Evolutionary conservation across 768 basidiomycete genomes (phyloP), one percentile per base, ranked within the genome.

Genomic region (Mycena leptocephala): DNA sequence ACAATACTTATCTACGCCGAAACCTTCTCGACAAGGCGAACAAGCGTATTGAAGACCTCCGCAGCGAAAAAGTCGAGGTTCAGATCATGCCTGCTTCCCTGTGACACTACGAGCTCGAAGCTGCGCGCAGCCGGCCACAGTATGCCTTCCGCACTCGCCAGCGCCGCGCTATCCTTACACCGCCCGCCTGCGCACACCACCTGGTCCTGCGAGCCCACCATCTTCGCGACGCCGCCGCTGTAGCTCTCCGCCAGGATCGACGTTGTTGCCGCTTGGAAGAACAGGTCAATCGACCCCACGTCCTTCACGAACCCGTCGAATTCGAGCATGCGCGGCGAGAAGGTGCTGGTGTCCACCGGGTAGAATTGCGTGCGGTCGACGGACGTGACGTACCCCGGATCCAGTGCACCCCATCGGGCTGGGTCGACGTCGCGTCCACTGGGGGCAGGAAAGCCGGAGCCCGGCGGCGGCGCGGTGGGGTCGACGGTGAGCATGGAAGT

Each of bases 241-340:
- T 67, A 67, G 32, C 24, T 1, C 20, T 30, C 37, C 48, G 33
- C 32, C 33, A 67, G 37, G 41, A 48, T 53, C 43, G 43, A 30
- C 13, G 20, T 53, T 22, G 65, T 5, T 10, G n/a, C 51, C 51
- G n/a, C n/a, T n/a, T 53, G 51, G 9, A 26, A 11, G 11, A 65
- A 16, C 14, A 48, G 18, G 18, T 43, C 48, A 24, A 28, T 28
- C 24, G 63, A 30, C 32, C 63, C 63, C 41, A 48, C 46, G 63
- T 65, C 63, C 63, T 65, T 48, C n/a, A 28, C 22, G 46, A 65
- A 32, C 43, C 30, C 30, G 43, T 65, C 63, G 63, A 65, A 65
- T 18, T 48, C 28, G 28, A 65, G 16, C 63, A 65, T 65, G 63
- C 63, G 63, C 5, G 63, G 63, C 16, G 63, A 65, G 32, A 65